phyloP scores from a whole-genome alignment of 208 protist genomes.

The Trypanosoma boissoni region DNA sequence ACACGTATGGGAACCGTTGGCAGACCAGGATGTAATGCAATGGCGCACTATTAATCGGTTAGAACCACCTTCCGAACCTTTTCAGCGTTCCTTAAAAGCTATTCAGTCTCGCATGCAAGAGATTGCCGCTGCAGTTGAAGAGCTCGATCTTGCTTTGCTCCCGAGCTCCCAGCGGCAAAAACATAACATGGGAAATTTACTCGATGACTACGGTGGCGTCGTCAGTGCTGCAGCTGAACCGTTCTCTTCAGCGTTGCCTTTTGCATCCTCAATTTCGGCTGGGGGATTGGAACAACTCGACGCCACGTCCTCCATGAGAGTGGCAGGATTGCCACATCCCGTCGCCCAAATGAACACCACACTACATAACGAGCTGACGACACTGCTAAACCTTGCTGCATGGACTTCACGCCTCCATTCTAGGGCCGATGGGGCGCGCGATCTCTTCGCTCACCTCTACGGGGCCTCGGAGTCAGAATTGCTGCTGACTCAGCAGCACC shows the following conservation, averaged over 20 bases:
- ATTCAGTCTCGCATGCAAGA: slow-evolving; percentile 37
- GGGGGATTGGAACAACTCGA: slow-evolving; percentile 9
- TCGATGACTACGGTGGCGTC: slow-evolving; percentile 16
- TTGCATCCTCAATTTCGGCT: slow-evolving; percentile 9
- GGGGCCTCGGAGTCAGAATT: slow-evolving; percentile 66
- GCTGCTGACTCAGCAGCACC: slow-evolving; percentile 38
- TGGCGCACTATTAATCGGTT: slow-evolving; percentile 18
- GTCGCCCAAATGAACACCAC: slow-evolving; percentile 61
- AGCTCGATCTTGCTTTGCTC: slow-evolving; percentile 52
- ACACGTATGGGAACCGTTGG: slow-evolving; percentile 61
- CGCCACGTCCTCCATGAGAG: not conserved
- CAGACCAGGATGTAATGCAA: slow-evolving; percentile 38
- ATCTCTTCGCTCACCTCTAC: slow-evolving; percentile 65
- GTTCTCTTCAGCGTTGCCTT: not conserved
- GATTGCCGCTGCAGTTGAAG: slow-evolving; percentile 30
- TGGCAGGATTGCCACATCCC: slow-evolving; percentile 18
- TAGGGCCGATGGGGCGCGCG: slow-evolving; percentile 43
- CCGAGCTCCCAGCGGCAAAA: slow-evolving; percentile 26
- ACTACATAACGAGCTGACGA: slow-evolving; percentile 61
- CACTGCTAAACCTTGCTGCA: slow-evolving; percentile 50
- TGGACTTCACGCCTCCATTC: slow-evolving; percentile 55
- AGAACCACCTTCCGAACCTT: slow-evolving; percentile 17
- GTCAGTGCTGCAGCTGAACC: slow-evolving; percentile 4
- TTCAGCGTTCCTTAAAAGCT: slow-evolving; percentile 20
- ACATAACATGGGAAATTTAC: not conserved